A percentile compares a stretch with the other conserved stretches of the same genome.
Conservation (phyloP, 2,329 filamentous ascomycete genomes). For the Bipolaris sorokiniana region DNA sequence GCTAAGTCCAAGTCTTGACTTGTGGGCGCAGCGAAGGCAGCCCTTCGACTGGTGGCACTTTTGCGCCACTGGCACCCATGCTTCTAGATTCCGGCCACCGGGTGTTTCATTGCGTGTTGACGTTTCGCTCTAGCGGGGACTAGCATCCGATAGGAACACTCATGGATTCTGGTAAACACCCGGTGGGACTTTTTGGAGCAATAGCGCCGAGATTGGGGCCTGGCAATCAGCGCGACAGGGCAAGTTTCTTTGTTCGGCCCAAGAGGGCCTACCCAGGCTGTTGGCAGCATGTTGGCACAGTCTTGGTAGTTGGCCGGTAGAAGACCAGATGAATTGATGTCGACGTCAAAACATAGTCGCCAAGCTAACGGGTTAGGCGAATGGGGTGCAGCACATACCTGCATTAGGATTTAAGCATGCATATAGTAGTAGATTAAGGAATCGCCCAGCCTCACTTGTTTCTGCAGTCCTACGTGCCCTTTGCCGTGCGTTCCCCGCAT, state of each 20-base stretch:
- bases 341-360: conserved; percentile 1
- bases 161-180: conserved; percentile 12
- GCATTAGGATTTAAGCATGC: conserved; percentile 7
- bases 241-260: background rate
- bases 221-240: conserved; percentile 4
- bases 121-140: background rate
- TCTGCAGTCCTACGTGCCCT: background rate
- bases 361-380: background rate
- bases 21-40: background rate
- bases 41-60: conserved; percentile 3
- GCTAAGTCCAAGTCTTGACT: conserved; percentile 5
- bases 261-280: background rate
- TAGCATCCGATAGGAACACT: background rate
- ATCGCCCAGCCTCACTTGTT: background rate
- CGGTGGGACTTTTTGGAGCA: conserved; percentile 11
- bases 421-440: background rate
- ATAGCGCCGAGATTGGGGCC: conserved; percentile 9
- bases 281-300: background rate
- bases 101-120: conserved; percentile 11
- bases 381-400: background rate
- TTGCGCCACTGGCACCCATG: conserved; percentile 5
- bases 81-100: conserved; percentile 12
- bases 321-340: background rate
- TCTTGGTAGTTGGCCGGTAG: too few species aligned
- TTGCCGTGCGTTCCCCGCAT: conserved; percentile 10